A percentile compares a stretch with the other conserved stretches of the same genome.
These are phyloP conservation scores for Tylopilus plumbeoviolaceoides DNA, from an alignment of 768 basidiomycete species.

Conservation along the genomic window DNA sequence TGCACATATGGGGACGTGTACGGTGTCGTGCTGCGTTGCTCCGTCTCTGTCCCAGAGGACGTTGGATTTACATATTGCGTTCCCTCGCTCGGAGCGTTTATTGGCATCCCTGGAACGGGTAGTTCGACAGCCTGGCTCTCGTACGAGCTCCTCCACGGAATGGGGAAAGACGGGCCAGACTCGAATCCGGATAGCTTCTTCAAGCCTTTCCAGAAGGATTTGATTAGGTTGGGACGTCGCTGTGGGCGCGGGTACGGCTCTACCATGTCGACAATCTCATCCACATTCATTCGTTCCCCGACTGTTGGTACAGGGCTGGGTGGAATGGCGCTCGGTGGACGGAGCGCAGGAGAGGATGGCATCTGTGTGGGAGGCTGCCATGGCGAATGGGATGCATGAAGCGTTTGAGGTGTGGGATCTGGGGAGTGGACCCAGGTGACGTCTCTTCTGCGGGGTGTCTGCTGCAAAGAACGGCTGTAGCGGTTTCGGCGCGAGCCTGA, in stretches of 20 bases:
- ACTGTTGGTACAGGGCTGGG: conserved; percentile 25
- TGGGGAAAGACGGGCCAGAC: conserved; percentile 2
- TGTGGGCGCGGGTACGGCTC: conserved; percentile 11
- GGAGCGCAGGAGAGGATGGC: conserved; percentile 11
- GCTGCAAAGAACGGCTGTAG: conserved; percentile 17
- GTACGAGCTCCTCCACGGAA: neutral
- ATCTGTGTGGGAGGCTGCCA: conserved; percentile 1
- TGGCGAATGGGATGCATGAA: neutral
- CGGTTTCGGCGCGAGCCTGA: conserved; percentile 20
- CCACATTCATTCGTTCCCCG: conserved; percentile 30
- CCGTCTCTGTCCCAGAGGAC: conserved; percentile 15
- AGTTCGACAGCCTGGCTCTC: conserved; percentile 1
- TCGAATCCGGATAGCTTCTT: conserved; percentile 27
- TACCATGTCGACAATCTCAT: conserved; percentile 7
- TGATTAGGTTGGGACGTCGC: conserved; percentile 17
- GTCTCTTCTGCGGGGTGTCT: conserved; percentile 21
- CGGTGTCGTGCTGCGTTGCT: conserved; percentile 14
- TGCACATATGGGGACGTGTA: conserved; percentile 18
- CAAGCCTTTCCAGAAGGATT: conserved; percentile 32
- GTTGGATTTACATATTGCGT: conserved; percentile 16
- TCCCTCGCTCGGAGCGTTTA: conserved; percentile 2
- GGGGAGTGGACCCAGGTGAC: conserved; percentile 23
- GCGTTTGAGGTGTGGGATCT: conserved; percentile 14
- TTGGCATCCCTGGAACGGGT: neutral
- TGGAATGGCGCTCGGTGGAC: conserved; percentile 8